Evolutionary conservation across 306 rosid genomes (phyloP), one percentile per base, ranked within the genome.

Genomic region (Prosopis cineraria): DNA sequence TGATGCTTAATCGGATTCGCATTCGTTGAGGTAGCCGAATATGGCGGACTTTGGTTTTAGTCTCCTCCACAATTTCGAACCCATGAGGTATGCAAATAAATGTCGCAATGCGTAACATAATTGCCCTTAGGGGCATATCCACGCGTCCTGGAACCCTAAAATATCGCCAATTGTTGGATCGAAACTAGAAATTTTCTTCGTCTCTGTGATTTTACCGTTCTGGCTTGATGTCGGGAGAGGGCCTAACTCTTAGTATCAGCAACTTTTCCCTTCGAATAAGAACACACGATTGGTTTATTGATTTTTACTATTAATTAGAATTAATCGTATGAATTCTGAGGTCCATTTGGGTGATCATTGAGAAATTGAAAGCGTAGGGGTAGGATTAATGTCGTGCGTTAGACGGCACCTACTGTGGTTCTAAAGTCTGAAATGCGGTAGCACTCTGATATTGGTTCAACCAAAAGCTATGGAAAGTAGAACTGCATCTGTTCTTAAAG

Each of bases 381-480:
- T 63, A 48, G 76, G 73, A 62, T 59, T 29, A 5, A 27, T 70
- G 74, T 73, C 73, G 79, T 25, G 36, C 53, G 29, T 76, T 74
- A 36, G 50, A 78, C 70, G 25, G 76, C 76, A 17, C 19, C 16
- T 70, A 34, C 3, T 30, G 68, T 76, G 20, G 63, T 12, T 74
- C 17, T 82, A 41, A 45, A 63, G 59, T 81, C 36, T 79, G 86
- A 83, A 79, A 88, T 89, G 83, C 77, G 41, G 67, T 88, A 77
- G 80, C 77, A 71, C 75, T 84, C 53, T 72, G 74, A 37, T 78
- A 34, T 84, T 82, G 79, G 75, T 77, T 81, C n/a, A 44, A 73
- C 78, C 78, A 78, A 88, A 76, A 88, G 76, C 87, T 82, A 91
- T 91, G 97, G 97, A 90, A 81, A 56, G 87, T 88, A 78, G 90